phyloP scores from a whole-genome alignment of 2,329 filamentous ascomycete genomes.

The Clonostachys solani region DNA sequence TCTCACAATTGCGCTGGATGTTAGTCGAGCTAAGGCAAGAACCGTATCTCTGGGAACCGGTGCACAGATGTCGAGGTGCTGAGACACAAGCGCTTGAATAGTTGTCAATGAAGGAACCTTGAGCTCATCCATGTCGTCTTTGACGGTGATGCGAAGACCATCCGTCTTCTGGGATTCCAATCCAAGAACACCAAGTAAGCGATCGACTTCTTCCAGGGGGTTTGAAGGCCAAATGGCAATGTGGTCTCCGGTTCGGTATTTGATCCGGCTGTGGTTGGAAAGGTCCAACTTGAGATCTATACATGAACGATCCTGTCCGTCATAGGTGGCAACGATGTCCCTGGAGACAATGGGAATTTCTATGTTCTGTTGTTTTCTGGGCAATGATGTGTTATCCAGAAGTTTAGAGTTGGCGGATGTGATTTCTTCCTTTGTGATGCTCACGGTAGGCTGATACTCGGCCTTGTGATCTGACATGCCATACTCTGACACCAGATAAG shows the following conservation, averaged over 20 bases:
- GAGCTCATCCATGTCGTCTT: constrained; percentile 7
- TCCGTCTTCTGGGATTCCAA: constrained; percentile 10
- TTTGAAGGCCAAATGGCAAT: constrained; percentile 33
- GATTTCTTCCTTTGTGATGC: background rate
- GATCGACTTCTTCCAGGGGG: constrained; percentile 21
- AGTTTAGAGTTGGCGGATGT: background rate
- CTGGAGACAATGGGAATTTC: background rate
- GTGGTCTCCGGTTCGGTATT: constrained; percentile 34
- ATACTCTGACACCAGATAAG: background rate
- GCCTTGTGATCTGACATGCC: background rate
- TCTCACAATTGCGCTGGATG: constrained; percentile 26
- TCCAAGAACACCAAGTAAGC: constrained; percentile 20
- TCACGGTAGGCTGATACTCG: background rate
- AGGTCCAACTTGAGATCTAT: constrained; percentile 26
- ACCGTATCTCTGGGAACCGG: constrained; percentile 33
- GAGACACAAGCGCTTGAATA: constrained; percentile 25
- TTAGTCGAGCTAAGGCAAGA: constrained; percentile 46
- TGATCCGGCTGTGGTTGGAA: constrained; percentile 13
- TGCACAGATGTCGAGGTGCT: constrained; percentile 35
- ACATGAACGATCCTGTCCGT: background rate
- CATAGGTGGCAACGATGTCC: background rate
- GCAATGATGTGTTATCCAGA: background rate
- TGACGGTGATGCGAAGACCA: constrained; percentile 8
- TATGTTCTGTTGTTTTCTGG: background rate
- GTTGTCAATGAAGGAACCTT: constrained; percentile 28